These are phyloP conservation scores for Geoglossum cookeanum DNA, from an alignment of 2,329 filamentous ascomycete genomes.

Conservation along the genomic window DNA sequence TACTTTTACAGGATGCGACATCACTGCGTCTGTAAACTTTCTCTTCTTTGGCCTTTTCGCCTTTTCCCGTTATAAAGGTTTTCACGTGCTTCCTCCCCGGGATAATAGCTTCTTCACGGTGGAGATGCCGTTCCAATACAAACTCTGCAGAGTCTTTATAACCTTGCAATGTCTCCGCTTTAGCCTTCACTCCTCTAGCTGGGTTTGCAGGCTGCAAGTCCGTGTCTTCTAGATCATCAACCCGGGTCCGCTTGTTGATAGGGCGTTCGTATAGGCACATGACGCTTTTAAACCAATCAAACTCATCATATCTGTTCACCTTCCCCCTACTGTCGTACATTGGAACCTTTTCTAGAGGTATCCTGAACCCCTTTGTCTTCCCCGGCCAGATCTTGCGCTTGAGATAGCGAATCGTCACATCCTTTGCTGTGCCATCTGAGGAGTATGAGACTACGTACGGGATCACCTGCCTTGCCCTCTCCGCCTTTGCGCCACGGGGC, in stretches of 20 bases:
- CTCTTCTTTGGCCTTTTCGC: conserved; percentile 52
- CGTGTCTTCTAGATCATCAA: conserved; percentile 65
- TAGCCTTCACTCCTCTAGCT: conserved; percentile 54
- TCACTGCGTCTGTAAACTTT: conserved; percentile 66
- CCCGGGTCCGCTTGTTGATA: conserved; percentile 36
- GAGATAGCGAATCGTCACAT: conserved; percentile 82
- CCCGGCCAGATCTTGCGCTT: conserved; percentile 67
- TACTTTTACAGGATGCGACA: conserved; percentile 69
- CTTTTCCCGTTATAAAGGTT: conserved; percentile 57
- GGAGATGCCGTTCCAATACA: conserved; percentile 68
- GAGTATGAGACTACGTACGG: conserved; percentile 76
- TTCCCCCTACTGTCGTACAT: conserved; percentile 63
- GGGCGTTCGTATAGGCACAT: conserved; percentile 53
- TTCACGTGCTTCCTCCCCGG: conserved; percentile 50
- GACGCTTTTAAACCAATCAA: conserved; percentile 74
- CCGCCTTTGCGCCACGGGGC: conserved; percentile 63
- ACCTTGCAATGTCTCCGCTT: conserved; percentile 67
- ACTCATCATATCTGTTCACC: conserved; percentile 53
- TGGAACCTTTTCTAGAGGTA: conserved; percentile 62
- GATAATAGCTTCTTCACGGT: conserved; percentile 74
- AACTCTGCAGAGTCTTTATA: conserved; percentile 77
- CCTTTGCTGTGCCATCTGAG: conserved; percentile 73
- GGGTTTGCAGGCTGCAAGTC: conserved; percentile 56
- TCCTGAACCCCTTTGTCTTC: conserved; percentile 68
- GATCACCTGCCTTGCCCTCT: conserved; percentile 74